These are phyloP conservation scores for Letharia columbiana DNA, from an alignment of 495 filamentous ascomycete species.

Conservation along the genomic window DNA sequence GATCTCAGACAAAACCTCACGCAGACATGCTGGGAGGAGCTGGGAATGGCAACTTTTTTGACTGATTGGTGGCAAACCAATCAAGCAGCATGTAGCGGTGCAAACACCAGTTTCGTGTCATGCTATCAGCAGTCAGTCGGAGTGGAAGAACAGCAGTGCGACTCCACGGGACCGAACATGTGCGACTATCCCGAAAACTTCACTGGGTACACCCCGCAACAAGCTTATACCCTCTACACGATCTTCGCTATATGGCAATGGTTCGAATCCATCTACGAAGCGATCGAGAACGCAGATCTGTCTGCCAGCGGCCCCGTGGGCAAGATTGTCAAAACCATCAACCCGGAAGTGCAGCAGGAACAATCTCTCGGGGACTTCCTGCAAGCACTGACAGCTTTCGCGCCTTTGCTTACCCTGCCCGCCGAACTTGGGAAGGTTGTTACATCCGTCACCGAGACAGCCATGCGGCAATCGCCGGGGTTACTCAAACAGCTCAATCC, in stretches of 20 bases:
- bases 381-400: constrained; percentile 10
- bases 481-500: constrained; percentile 11
- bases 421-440: not conserved
- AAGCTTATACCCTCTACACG: constrained; percentile 15
- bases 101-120: constrained; percentile 3
- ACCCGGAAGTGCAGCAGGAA: constrained; percentile 1
- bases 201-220: constrained; percentile 5
- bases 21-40: constrained; percentile 7
- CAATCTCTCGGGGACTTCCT: constrained; percentile 6
- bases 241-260: constrained; percentile 20
- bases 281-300: constrained; percentile 5
- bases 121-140: constrained; percentile 14
- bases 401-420: constrained; percentile 3
- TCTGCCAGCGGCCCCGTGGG: constrained; percentile 9
- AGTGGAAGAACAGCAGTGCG: constrained; percentile 10
- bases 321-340: constrained; percentile 11
- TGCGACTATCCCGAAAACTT: constrained; percentile 13
- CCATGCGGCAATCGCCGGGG: constrained; percentile 15
- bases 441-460: constrained; percentile 8
- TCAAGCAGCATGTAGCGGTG: not conserved
- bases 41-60: constrained; percentile 1
- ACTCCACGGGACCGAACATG: constrained; percentile 4
- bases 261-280: constrained; percentile 16
- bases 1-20: constrained; percentile 14
- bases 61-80: constrained; percentile 12